Evolutionary conservation across 2,329 filamentous ascomycete genomes (phyloP), one percentile per base, ranked within the genome.

Genomic region (Colletotrichum somersetense): DNA sequence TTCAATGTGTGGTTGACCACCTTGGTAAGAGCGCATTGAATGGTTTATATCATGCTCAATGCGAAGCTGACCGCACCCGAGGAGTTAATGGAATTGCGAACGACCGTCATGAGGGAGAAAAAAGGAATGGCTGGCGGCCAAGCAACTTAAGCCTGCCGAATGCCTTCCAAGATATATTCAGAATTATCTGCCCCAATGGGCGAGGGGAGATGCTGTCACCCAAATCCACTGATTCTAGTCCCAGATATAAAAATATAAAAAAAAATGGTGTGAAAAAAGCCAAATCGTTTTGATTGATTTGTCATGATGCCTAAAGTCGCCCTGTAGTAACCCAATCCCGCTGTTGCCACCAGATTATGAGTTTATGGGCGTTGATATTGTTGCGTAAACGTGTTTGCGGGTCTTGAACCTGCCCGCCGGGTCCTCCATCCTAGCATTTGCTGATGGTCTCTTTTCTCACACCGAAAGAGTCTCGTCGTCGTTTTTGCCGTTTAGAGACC

Each of bases 401-500:
- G 4, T 20, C 67, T 48, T 48, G 8, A 12, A n/a, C 23, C 46
- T 48, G 20, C 46, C 46, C 46, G 46, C 46, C 20, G n/a, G 2
- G 20, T 48, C 46, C n/a, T 12, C 46, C 18, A 18, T 53, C 30
- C 14, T 11, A 66, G 7, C 26, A 30, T 35, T 61, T 52, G 53
- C 69, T n/a, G 46, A 23, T 23, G 46, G 46, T 23, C 10, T 68
- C 58, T n/a, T 14, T 18, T 7, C 26, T 48, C 1, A 40, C 18
- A 30, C n/a, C 35, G 57, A 58, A 42, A 38, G 6, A 46, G 44
- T 18, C 8, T 44, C 16, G 38, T 42, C 40, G 40, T 46, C 7
- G 6, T 23, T 42, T 20, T 20, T 53, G 5, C 55, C 20, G 30
- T 71, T 80, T 80, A 85, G 72, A 81, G 62, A 65, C 82, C 83